phyloP scores from a whole-genome alignment of 75 land plant genomes.

The Picea glauca region DNA sequence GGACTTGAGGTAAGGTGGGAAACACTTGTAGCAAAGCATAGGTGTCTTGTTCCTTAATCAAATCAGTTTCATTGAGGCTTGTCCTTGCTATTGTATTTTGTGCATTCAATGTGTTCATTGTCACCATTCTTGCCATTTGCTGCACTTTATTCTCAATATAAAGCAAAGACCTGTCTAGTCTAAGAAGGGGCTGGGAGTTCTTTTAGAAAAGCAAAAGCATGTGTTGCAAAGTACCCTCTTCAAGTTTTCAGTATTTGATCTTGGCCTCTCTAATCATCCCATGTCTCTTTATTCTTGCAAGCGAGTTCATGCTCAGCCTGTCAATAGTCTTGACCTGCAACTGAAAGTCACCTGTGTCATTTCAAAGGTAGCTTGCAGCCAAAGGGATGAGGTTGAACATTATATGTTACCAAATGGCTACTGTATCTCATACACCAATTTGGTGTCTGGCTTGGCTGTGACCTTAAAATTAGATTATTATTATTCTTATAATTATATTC shows the following conservation, averaged over 20 bases:
- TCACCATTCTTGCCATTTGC: not conserved
- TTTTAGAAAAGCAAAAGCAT: no score
- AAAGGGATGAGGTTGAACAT: not conserved
- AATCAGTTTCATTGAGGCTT: not conserved
- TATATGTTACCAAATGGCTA: not conserved
- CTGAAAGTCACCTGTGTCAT: not conserved
- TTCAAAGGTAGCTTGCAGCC: not conserved
- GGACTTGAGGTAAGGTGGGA: no score
- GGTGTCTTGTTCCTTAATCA: not conserved
- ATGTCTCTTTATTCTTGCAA: not conserved
- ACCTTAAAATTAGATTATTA: no score
- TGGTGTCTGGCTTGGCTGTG: no score
- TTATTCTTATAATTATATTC: no score
- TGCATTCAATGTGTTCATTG: not conserved
- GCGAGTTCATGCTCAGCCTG: not conserved
- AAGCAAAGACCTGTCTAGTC: no score
- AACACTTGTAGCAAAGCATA: no score
- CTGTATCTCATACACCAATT: not conserved
- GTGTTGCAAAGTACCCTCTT: not conserved
- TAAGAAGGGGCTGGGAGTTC: no score
- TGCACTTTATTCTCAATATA: not conserved
- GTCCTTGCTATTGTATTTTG: not conserved
- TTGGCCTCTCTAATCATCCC: not conserved
- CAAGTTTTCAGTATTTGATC: not conserved
- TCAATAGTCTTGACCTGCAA: not conserved